Base-by-base conservation (phyloP, 2,329 filamentous ascomycete genomes). In the Neofusicoccum laricinum region DNA sequence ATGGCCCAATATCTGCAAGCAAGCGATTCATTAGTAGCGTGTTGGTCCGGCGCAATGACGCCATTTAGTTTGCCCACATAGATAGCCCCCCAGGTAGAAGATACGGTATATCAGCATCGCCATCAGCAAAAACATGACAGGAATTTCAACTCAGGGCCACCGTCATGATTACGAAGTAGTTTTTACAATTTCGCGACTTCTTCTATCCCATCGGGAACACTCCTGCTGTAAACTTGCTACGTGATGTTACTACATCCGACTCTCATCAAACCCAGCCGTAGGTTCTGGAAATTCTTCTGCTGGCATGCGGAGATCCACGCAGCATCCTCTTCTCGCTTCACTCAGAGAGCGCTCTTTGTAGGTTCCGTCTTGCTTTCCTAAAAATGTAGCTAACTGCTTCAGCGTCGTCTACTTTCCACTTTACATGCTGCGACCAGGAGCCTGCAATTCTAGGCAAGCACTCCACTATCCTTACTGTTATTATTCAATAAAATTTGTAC, bases 271-370 rank as follows among this genome's bases (percentile, higher is more conserved):
- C 8, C 25, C 40, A 46, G 25, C 46, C 25, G 8, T 30, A 21
- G 11, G 46, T 10, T 7, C 30, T 36, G 72, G 80, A 51, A 72
- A 19, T 87, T 4, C 75, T 88, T 17, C 76, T 83, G 1, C 76
- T 88, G 3, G 84, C 82, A 4, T 85, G 82, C 61, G 84, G 84
- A 15, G 85, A 88, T 73, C 73, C 82, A 45, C 79, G 84, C n/a
- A 82, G 84, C 66, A 78, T 88, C 34, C 72, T 88, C 0, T 87
- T 81, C 68, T 86, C 85, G 0, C 25, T 51, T 11, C 19, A 63
- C 17, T 34, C 40, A 7, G 25, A 40, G 21, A 43, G 25, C 32
- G 17, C 34, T n/a, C 19, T 49, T n/a, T 12, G 58, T 61, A 46
- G 21, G 58, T 21, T 36, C n/a, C 1, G 12, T 2, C 8, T 6